Base-by-base conservation (phyloP, 208 protist genomes). In the Crithidia fasciculata region DNA sequence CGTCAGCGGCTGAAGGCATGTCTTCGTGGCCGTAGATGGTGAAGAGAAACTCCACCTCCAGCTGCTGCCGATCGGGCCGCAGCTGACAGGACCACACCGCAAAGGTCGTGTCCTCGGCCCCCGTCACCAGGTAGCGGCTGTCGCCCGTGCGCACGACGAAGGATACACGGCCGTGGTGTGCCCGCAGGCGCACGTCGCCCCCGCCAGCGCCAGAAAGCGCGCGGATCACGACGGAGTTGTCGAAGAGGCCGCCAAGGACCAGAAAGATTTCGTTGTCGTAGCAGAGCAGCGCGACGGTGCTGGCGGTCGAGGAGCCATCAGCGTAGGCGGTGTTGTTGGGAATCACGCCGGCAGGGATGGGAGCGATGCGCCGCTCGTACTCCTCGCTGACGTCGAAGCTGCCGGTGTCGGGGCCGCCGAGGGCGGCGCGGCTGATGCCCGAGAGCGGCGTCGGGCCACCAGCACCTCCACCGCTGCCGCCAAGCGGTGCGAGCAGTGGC, bases 41-140 rank as follows among this genome's bases (percentile, higher is more conserved):
- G 70, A 95, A 96, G 45, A 89, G 68, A n/a, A 91, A 52, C 36
- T 85, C 63, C 53, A 91, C 85, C 47, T 83, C 73, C 19, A 95
- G 78, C 68, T 79, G 83, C 16, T 57, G 72, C 13, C 74, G 74
- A n/a, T 72, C 63, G 5, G 68, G 69, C 39, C 86, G 65, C 36
- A 87, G 49, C 41, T 83, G 75, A 71, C 88, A 94, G 28, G 68
- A 78, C 92, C 93, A 98, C 16, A 98, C 86, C 64, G 93, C 85
- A 71, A 96, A 96, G 10, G 93, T 98, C 0, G 95, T 97, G 76
- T 98, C 95, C 85, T 94, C 85, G 9, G 88, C 78, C 7, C 93
- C 93, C 7, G 85, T 96, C 36, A 97, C 90, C 57, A 98, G 69
- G 78, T 89, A 94, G 54, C 76, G 78, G 58, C 88, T 92, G 72